Evolutionary conservation across 495 filamentous ascomycete genomes (phyloP).

Genomic region (Astrothelium subdiscretum): DNA sequence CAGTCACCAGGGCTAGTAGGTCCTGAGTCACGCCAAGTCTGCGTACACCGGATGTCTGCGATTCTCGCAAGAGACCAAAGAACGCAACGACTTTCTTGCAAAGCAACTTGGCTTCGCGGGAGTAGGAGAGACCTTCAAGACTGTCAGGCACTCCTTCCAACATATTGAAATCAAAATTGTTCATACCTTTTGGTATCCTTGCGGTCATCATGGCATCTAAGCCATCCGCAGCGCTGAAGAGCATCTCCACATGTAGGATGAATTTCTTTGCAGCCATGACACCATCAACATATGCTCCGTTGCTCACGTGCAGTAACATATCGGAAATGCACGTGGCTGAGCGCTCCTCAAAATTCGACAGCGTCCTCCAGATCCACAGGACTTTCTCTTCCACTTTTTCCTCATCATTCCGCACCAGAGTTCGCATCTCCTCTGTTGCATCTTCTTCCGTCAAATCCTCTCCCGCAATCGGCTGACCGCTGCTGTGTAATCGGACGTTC

Average conservation of each 20-base stretch:
- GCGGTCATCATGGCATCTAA: constrained; percentile 60
- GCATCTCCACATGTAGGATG: constrained; percentile 87
- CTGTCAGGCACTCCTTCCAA: constrained; percentile 11
- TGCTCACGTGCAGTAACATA: constrained; percentile 98
- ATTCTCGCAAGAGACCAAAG: constrained; percentile 86
- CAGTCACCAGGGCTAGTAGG: constrained; percentile 85
- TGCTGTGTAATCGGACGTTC: constrained; percentile 77
- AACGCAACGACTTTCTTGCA: constrained; percentile 99
- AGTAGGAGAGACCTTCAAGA: constrained; percentile 61
- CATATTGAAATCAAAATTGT: neutral
- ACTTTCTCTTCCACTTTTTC: constrained; percentile 97
- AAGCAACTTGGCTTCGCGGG: constrained; percentile 87
- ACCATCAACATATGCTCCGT: constrained; percentile 89
- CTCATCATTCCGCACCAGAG: constrained; percentile 68
- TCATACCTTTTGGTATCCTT: constrained; percentile 60
- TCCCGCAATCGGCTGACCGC: constrained; percentile 38
- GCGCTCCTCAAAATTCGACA: constrained; percentile 94
- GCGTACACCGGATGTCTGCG: constrained; percentile 75
- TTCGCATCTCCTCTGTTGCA: constrained; percentile 63
- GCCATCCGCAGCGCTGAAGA: constrained; percentile 81
- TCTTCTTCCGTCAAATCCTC: constrained; percentile 40
- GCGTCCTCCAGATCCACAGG: constrained; percentile 93
- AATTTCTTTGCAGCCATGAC: constrained; percentile 94
- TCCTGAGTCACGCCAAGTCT: constrained; percentile 96
- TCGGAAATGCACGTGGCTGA: constrained; percentile 97